Evolutionary conservation across 371 early-diverging fungal genomes (phyloP).

Genomic region (Smittium mucronatum): DNA sequence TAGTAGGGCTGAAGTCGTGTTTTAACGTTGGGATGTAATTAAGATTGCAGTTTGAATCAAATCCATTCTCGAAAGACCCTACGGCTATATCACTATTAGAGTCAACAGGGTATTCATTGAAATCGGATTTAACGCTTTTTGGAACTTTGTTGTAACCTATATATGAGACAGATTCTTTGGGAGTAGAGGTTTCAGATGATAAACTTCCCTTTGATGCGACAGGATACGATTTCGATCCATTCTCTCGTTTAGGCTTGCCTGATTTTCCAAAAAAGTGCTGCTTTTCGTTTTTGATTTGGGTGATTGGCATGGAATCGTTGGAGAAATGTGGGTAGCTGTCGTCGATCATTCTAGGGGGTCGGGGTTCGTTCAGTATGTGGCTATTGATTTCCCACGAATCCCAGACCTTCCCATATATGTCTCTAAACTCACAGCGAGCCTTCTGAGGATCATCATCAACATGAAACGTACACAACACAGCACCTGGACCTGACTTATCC

Average conservation of each 20-base stretch:
- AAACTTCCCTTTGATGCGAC: background rate
- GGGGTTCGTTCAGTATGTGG: background rate
- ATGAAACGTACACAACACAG: background rate
- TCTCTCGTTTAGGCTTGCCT: background rate
- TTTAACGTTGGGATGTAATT: background rate
- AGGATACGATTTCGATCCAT: background rate
- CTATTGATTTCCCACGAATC: background rate
- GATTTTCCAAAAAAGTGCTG: background rate
- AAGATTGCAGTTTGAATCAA: background rate
- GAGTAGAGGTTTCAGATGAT: background rate
- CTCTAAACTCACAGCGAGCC: constrained; percentile 2
- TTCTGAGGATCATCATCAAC: constrained; percentile 7
- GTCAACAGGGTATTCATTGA: constrained; percentile 3
- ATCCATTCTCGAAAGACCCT: background rate
- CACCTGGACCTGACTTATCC: constrained; percentile 2
- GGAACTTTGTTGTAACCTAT: background rate
- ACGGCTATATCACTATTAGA: background rate
- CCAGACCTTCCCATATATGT: constrained; percentile 6
- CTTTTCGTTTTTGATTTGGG: background rate
- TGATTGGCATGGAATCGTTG: no score
- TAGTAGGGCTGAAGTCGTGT: background rate
- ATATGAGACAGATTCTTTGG: background rate
- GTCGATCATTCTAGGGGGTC: background rate
- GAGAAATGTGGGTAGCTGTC: background rate
- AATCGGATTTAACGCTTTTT: background rate